Percentiles rank a stretch among this genome's conserved stretches.
Conservation (phyloP, 2,329 filamentous ascomycete species). For the Bisporella sp. region DNA sequence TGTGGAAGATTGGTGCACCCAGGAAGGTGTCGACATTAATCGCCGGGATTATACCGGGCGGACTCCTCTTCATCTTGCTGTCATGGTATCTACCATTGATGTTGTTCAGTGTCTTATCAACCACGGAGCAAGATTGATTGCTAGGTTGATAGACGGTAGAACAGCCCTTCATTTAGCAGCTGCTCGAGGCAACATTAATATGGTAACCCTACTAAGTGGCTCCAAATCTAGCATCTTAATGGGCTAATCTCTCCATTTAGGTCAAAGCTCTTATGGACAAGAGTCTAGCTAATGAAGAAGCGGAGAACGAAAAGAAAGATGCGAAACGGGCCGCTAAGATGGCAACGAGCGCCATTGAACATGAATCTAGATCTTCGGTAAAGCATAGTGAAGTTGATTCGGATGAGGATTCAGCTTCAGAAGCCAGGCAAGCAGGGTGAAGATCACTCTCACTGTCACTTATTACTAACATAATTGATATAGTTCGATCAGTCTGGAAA, state of each 20-base stretch:
- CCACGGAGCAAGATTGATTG: too few relatives aligned
- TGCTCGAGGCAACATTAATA: slow-evolving; percentile 34
- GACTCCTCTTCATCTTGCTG: slow-evolving; percentile 48
- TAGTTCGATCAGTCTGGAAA: too few relatives aligned
- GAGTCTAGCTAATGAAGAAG: slow-evolving; percentile 67
- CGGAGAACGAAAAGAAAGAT: slow-evolving; percentile 53
- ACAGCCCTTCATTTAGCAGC: too few relatives aligned
- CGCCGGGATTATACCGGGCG: slow-evolving; percentile 71
- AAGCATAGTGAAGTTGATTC: slow-evolving; percentile 23
- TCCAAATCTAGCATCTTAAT: too few relatives aligned
- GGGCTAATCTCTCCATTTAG: neutral
- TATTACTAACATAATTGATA: too few relatives aligned
- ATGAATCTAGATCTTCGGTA: neutral
- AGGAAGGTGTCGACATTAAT: slow-evolving; percentile 65
- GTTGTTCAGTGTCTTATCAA: too few relatives aligned
- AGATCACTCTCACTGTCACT: slow-evolving; percentile 46
- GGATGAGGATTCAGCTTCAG: slow-evolving; percentile 32
- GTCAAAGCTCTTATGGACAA: slow-evolving; percentile 65
- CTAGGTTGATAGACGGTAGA: too few relatives aligned
- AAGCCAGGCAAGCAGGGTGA: slow-evolving; percentile 35
- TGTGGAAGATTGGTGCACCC: slow-evolving; percentile 62
- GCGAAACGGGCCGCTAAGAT: slow-evolving; percentile 27
- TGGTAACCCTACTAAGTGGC: too few relatives aligned
- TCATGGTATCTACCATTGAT: too few relatives aligned
- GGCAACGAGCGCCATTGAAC: slow-evolving; percentile 1